Evolutionary conservation across 148 eudicot genomes (phyloP), one percentile per base, ranked within the genome.

Genomic region (Chenopodium berlandieri): DNA sequence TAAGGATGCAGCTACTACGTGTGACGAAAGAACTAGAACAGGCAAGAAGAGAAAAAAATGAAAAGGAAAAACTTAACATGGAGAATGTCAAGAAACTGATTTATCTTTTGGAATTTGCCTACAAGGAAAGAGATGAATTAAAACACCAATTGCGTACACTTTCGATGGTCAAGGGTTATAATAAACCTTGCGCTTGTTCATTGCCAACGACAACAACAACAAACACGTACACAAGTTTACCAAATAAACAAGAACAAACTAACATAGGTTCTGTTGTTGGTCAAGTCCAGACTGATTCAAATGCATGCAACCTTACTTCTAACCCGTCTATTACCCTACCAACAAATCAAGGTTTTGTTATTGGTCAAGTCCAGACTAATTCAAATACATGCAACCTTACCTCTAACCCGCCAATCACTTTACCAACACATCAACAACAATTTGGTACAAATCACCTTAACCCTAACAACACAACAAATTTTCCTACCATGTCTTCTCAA

Each of bases 71-170:
- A 22, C 71, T 31, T 25, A 71, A 75, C 83, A 62, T 75, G 54
- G 82, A 86, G 50, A 75, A 81, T 6, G 40, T 77, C 52, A 65
- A 48, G 34, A 88, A 82, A 14, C 30, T 88, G 46, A 16, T 84
- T 14, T 75, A 84, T 17, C 81, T 78, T 32, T 76, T 86, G 16
- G 75, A 58, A 7, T 27, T 68, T 65, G 86, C 82, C 27, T 80
- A 19, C 58, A 75, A 83, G 63, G 86, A 88, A 80, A 86, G 87
- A 76, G 89, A 88, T 70, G 83, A 88, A 78, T 85, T 84, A 50
- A 78, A 63, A 71, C 60, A 78, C 20, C 82, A 88, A 78, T 11
- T 78, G 37, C 73, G 40, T 77, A 50, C 23, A 32, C 37, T 68
- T 11, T 37, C 37, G 40, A 23, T 68, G 32, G 78, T 16, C 12